Conservation (phyloP, 2,329 filamentous ascomycete species). For the Thelonectria rubi region DNA sequence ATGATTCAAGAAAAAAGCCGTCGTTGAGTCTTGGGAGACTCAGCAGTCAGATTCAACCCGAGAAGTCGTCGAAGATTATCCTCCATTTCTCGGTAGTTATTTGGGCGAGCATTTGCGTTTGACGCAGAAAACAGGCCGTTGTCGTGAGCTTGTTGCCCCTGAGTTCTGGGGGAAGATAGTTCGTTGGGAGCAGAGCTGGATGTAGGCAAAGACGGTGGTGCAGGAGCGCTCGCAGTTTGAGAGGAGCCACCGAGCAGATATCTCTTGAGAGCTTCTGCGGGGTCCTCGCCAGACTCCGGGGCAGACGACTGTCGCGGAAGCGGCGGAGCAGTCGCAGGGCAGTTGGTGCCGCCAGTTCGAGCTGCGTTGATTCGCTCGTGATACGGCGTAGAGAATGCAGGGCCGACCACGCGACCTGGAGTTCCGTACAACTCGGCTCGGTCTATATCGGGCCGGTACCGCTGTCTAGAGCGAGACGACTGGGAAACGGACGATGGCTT, state of each 20-base stretch:
- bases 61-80: conserved; percentile 63
- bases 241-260: conserved; percentile 60
- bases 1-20: conserved; percentile 41
- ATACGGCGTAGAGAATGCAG: conserved; percentile 74
- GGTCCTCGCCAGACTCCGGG: conserved; percentile 41
- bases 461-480: conserved; percentile 35
- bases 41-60: conserved; percentile 52
- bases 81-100: conserved; percentile 60
- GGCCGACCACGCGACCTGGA: conserved; percentile 64
- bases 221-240: conserved; percentile 27
- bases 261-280: conserved; percentile 63
- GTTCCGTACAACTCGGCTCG: conserved; percentile 69
- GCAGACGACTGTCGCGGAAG: conserved; percentile 22
- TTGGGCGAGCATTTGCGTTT: conserved; percentile 24
- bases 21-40: conserved; percentile 34
- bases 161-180: conserved; percentile 33
- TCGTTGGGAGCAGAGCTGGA: conserved; percentile 30
- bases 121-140: conserved; percentile 24
- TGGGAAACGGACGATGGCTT: conserved; percentile 41
- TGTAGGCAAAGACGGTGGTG: conserved; percentile 29
- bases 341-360: conserved; percentile 47
- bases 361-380: conserved; percentile 68
- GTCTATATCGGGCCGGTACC: conserved; percentile 40
- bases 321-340: conserved; percentile 26
- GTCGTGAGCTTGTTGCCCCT: conserved; percentile 25